A percentile compares a stretch with the other conserved stretches of the same genome.
Conservation (phyloP, 2,329 filamentous ascomycete genomes). For the Calonectria leucothoes region DNA sequence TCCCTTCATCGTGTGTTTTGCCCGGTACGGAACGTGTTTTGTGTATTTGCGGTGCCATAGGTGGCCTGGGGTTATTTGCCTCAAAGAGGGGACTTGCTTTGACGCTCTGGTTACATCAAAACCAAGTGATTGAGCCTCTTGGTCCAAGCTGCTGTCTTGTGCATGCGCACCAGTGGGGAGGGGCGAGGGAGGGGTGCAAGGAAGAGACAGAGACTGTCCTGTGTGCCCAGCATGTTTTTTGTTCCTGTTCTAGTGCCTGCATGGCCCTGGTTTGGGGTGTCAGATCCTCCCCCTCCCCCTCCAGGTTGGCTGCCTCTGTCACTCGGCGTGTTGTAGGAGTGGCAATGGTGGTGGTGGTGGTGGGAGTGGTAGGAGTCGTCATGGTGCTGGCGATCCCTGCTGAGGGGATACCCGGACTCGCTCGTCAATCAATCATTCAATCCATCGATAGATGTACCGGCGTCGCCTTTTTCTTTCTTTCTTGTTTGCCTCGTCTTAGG, state of each 20-base stretch:
- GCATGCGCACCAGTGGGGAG: neutral
- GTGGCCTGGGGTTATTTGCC: slow-evolving; percentile 1
- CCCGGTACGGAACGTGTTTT: neutral
- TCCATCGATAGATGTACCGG: neutral
- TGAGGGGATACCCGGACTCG: neutral
- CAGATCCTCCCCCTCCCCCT: slow-evolving; percentile 12
- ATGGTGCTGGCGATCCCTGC: neutral
- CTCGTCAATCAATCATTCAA: neutral
- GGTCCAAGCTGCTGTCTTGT: neutral
- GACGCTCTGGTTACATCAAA: slow-evolving; percentile 8
- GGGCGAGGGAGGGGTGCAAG: neutral
- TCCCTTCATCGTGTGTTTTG: slow-evolving; percentile 4
- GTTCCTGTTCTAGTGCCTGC: slow-evolving; percentile 15
- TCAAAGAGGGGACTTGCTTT: neutral
- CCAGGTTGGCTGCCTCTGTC: neutral
- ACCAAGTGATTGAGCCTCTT: slow-evolving; percentile 6
- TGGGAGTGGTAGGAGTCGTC: neutral
- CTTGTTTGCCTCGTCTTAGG: neutral
- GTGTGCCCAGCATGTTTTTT: neutral
- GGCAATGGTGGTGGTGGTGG: neutral
- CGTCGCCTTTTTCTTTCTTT: neutral
- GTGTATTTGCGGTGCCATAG: neutral
- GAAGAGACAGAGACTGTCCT: slow-evolving; percentile 8
- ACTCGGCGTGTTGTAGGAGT: neutral
- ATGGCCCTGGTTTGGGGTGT: slow-evolving; percentile 14